phyloP scores from a whole-genome alignment of 2,329 filamentous ascomycete species.

The Drechslerella coelobrocha region DNA sequence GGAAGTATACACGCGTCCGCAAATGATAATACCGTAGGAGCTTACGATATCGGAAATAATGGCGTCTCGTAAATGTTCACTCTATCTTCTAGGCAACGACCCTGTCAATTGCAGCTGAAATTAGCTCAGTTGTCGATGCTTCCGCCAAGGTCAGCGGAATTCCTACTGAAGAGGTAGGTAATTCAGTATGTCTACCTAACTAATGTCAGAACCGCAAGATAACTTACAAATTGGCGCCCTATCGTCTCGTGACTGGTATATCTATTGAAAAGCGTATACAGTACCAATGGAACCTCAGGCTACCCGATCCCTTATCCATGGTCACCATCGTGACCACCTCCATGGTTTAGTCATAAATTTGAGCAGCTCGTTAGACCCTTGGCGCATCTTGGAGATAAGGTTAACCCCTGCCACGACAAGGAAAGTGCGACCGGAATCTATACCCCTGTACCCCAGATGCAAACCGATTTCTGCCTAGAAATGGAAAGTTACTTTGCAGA shows the following conservation, averaged over 20 bases:
- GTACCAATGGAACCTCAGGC: no score
- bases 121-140: background rate
- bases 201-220: no score
- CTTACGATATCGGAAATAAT: background rate
- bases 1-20: no score
- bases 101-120: constrained; percentile 4
- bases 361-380: no score
- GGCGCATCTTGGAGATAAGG: background rate
- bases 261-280: no score
- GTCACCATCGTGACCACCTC: no score
- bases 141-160: constrained; percentile 30
- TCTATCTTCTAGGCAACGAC: constrained; percentile 39
- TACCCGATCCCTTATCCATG: no score
- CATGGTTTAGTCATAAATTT: no score
- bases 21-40: background rate
- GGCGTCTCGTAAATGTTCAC: background rate
- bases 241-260: no score
- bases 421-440: background rate
- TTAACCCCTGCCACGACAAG: background rate
- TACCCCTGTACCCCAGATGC: background rate
- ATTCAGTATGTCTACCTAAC: background rate
- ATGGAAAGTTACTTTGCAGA: no score
- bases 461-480: no score
- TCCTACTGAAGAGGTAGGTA: constrained; percentile 36
- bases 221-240: no score